These are phyloP conservation scores for Fragilaria radians DNA, from an alignment of 108 stramenopile species.

Conservation along the genomic window DNA sequence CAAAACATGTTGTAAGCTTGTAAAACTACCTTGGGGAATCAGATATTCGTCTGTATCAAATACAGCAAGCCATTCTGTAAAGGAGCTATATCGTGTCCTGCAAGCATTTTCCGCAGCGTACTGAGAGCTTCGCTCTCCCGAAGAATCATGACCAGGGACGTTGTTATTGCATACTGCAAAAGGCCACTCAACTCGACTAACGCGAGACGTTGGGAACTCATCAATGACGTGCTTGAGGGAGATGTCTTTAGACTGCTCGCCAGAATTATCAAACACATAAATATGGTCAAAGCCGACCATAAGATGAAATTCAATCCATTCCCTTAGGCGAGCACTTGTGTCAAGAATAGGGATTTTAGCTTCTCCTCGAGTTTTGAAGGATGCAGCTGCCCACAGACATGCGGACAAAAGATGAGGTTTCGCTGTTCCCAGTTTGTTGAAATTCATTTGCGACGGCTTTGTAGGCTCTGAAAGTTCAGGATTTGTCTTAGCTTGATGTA, in stretches of 20 bases:
- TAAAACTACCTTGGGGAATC: constrained; percentile 38
- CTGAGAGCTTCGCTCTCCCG: constrained; percentile 70
- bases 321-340: constrained; percentile 41
- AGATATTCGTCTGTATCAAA: constrained; percentile 80
- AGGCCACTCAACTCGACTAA: constrained; percentile 65
- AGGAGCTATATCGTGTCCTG: constrained; percentile 54
- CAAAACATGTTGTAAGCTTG: constrained; percentile 46
- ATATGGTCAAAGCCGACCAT: constrained; percentile 80
- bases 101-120: constrained; percentile 80
- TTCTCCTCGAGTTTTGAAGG: constrained; percentile 54
- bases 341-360: constrained; percentile 30
- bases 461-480: neutral
- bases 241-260: constrained; percentile 17
- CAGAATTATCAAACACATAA: constrained; percentile 77
- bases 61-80: constrained; percentile 69
- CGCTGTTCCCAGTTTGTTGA: constrained; percentile 8
- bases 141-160: constrained; percentile 43
- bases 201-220: constrained; percentile 21
- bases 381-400: constrained; percentile 64
- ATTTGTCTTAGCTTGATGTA: neutral
- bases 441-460: constrained; percentile 28
- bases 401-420: constrained; percentile 51
- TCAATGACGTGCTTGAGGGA: constrained; percentile 28
- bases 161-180: constrained; percentile 74
- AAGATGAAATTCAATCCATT: constrained; percentile 82